Evolutionary conservation across 352 stramenopile species (phyloP).

Genomic region (Phytopythium ostracodes): DNA sequence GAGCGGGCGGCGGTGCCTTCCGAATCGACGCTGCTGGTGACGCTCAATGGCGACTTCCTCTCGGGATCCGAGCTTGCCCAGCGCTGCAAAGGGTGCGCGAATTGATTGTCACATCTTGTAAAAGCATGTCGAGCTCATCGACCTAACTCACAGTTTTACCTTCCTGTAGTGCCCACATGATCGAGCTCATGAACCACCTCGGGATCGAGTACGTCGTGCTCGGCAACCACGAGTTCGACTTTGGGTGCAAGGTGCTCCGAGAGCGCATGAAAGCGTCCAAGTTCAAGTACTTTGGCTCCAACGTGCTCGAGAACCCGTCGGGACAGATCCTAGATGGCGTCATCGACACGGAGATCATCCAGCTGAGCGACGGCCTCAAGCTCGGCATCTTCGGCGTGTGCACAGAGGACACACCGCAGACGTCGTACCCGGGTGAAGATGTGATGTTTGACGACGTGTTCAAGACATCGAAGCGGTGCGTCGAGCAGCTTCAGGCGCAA

Average conservation of each 20-base stretch:
- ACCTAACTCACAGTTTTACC: not conserved
- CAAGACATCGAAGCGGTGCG: constrained; percentile 39
- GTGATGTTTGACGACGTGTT: constrained; percentile 53
- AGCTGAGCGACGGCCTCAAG: constrained; percentile 28
- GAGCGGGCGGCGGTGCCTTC: constrained; percentile 36
- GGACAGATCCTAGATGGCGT: constrained; percentile 17
- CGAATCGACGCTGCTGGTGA: constrained; percentile 57
- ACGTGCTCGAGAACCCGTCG: constrained; percentile 37
- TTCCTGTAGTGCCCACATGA: constrained; percentile 55
- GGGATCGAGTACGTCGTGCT: constrained; percentile 70
- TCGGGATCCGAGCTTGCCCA: constrained; percentile 61
- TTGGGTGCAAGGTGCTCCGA: constrained; percentile 45
- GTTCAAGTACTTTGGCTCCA: constrained; percentile 76
- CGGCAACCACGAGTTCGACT: constrained; percentile 84
- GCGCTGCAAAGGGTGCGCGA: constrained; percentile 55
- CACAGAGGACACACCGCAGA: constrained; percentile 33
- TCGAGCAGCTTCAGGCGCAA: constrained; percentile 50
- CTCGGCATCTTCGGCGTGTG: constrained; percentile 50
- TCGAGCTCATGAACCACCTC: constrained; percentile 73
- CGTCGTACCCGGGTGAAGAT: constrained; percentile 30
- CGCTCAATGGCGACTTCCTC: constrained; percentile 76
- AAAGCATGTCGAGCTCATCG: not conserved
- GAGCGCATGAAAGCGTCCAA: constrained; percentile 49
- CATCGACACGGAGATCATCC: constrained; percentile 34
- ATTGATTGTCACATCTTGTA: not conserved